Evolutionary conservation across 495 filamentous ascomycete genomes (phyloP), one percentile per base, ranked within the genome.

Genomic region (Podospora bellae-mahoneyi): DNA sequence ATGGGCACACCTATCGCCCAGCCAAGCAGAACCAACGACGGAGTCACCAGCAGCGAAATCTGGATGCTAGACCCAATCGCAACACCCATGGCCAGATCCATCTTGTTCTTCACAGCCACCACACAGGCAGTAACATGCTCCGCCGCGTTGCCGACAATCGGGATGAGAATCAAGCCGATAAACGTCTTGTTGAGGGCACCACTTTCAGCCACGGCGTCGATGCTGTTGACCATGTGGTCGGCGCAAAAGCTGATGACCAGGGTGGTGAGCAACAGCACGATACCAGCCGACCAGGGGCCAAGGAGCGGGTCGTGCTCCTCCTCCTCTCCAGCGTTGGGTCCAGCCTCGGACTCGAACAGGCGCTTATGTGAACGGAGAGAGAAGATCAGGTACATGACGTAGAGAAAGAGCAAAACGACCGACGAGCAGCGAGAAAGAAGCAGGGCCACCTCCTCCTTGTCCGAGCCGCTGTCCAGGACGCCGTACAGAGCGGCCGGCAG

Each of bases 131-230:
- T 97, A 54, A 96, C 94, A 77, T 99, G 95, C 79, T 99, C 95
- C 9, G 95, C 95, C 2, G 95, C 95, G 74, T 99, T 99, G 67
- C 95, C 95, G 44, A 99, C 95, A 75, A 99, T 97, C 28, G 95
- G 95, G 57, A 99, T 91, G 48, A 99, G 84, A 68, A 99, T 90
- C 64, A 99, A 85, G 82, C 95, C 95, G 75, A 98, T 95, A 77
- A 99, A 99, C 3, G 91, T 97, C 77, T 95, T 96, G 82, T 89
- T 93, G 83, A 99, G 94, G 71, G 90, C 88, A 10, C 91, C 90
- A 66, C 86, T 89, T 68, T 91, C 80, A 30, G 97, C 95, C 54
- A 99, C 88, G 60, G 85, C 85, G 73, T 97, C 95, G 78, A 99
- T 97, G 76, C 91, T 94, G 74, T 89, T 91, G 44, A 99, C 95